Evolutionary conservation across 192 early-diverging fungal genomes (phyloP), one percentile per base, ranked within the genome.

Genomic region (Backusella tarrabulga): DNA sequence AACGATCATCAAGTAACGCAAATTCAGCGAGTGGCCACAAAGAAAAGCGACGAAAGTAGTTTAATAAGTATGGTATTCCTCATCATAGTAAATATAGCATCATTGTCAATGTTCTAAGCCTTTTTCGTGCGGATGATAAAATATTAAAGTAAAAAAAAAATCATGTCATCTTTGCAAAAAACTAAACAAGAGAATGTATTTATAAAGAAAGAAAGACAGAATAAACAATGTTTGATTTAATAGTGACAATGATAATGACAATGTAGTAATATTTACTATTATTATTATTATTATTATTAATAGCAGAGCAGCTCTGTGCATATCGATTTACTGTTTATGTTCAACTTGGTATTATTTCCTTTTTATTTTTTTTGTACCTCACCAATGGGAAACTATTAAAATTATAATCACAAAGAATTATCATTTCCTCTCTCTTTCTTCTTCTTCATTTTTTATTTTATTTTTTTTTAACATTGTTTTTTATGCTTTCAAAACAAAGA

Each of bases 31-130:
- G 34, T 68, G 74, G 60, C 4, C 12, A 41, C 34, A 63, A 66
- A 44, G 74, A 75, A 50, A 75, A 75, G 34, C 23, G 74, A 67
- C 52, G 74, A 9, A 75, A 75, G 29, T 75, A 44, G 46, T 12
- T 26, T 63, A 63, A 29, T 63, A 63, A 3, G 29, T 3, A 26
- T 4, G 11, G 9, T 12, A 63, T 63, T 63, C 26, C 29, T 29
- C 56, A 29, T 63, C 3, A 21, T 56, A 26, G 56, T 11, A 23
- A 63, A 63, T 63, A 23, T 23, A 60, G 21, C 56, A 63, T 63
- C 54, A 56, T 56, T 56, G 54, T 56, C 54, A 56, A 56, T 63
- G 14, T 8, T 63, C 56, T 63, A 63, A 63, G 56, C 56, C 56
- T 63, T 63, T 63, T 63, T 63, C 26, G 56, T 26, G 56, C 56